Conservation (phyloP, 106 monocot species). For the Dactylorhiza incarnata region DNA sequence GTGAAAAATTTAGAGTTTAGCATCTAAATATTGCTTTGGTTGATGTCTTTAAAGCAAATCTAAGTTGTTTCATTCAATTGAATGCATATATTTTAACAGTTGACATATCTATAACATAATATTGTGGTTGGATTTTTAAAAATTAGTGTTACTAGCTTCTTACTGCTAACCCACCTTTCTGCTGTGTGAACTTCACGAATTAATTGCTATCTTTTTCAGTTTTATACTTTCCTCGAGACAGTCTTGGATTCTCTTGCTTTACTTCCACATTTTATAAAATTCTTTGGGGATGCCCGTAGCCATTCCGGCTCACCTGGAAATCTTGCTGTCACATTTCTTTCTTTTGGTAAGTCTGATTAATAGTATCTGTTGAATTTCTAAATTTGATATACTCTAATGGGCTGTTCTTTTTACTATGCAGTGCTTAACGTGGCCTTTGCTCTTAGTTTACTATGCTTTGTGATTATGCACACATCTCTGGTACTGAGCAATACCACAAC, state of each 20-base stretch:
- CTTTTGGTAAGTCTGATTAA: slow-evolving; percentile 49
- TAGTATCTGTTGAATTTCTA: background rate
- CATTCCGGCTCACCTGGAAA: slow-evolving; percentile 46
- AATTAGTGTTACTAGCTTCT: background rate
- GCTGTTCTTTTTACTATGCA: slow-evolving; percentile 24
- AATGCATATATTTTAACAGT: background rate
- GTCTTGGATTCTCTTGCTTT: slow-evolving; percentile 52
- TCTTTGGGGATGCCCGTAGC: slow-evolving; percentile 55
- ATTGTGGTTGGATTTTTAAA: background rate
- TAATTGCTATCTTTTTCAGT: slow-evolving; percentile 15
- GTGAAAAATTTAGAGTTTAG: background rate
- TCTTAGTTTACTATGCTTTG: slow-evolving; percentile 83
- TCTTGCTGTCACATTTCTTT: slow-evolving; percentile 63
- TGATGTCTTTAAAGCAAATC: background rate
- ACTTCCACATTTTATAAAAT: slow-evolving; percentile 59
- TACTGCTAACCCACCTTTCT: slow-evolving; percentile 1
- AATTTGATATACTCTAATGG: background rate
- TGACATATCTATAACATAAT: background rate
- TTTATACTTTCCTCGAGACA: slow-evolving; percentile 86
- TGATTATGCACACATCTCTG: slow-evolving; percentile 69
- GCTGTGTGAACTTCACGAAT: background rate
- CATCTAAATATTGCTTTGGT: background rate
- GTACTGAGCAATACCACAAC: slow-evolving; percentile 76
- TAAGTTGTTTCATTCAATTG: background rate
- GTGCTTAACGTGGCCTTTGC: slow-evolving; percentile 79